Percentiles rank a stretch among this genome's conserved stretches.
Conservation (phyloP, 1,139 yeast genomes). For the Yamadazyma mexicana region DNA sequence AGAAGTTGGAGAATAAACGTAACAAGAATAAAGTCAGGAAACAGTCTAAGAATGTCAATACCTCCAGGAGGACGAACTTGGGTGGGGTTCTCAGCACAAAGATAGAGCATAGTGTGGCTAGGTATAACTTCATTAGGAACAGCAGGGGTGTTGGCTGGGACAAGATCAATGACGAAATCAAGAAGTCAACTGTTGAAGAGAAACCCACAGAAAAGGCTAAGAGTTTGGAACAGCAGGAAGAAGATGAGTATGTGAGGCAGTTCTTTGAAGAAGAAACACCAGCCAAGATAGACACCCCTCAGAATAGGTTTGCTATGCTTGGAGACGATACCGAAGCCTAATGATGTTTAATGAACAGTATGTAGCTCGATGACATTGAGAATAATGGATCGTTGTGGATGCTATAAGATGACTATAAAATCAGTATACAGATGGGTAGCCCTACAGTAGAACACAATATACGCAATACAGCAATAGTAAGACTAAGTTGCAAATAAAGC, state of each 20-base stretch:
- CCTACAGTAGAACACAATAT: too few relatives aligned
- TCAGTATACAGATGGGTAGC: too few relatives aligned
- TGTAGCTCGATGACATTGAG: too few relatives aligned
- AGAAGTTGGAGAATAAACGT: conserved; percentile 47
- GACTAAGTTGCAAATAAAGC: too few relatives aligned
- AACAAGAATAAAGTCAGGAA: conserved; percentile 31
- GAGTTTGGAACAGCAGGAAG: conserved; percentile 28
- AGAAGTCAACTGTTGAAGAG: conserved; percentile 5
- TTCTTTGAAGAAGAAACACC: conserved; percentile 31
- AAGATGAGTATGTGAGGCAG: conserved; percentile 37
- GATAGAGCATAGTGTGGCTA: conserved; percentile 61
- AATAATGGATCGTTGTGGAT: too few relatives aligned
- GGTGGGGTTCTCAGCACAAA: conserved; percentile 60
- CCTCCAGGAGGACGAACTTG: conserved; percentile 51
- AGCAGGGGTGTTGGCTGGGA: conserved; percentile 77
- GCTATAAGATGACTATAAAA: too few relatives aligned
- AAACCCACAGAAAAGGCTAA: conserved; percentile 14
- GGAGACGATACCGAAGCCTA: conserved; percentile 6
- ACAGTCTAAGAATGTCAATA: conserved; percentile 36
- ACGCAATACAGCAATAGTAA: too few relatives aligned
- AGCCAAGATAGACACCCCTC: not conserved
- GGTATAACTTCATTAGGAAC: conserved; percentile 60
- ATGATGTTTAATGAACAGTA: too few relatives aligned
- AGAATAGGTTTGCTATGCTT: conserved; percentile 8
- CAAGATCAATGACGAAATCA: conserved; percentile 46